A percentile compares a stretch with the other conserved stretches of the same genome.
Evolutionary conservation across 2,329 filamentous ascomycete species (phyloP).

Genomic region (Cladosporium halotolerans): DNA sequence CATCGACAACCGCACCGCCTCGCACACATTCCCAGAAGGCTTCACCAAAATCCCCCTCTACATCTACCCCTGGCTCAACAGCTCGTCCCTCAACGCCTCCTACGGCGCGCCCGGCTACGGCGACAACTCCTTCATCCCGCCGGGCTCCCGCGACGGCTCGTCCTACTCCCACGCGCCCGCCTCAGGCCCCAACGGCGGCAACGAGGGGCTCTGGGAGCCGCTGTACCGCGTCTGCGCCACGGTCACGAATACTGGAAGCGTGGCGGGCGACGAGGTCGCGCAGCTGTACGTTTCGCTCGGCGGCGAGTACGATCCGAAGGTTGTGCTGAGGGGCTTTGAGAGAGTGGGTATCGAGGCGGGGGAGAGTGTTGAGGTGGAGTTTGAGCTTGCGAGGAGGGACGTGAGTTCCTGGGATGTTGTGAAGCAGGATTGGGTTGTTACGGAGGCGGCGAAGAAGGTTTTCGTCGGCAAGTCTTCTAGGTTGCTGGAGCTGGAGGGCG

Average conservation of each 20-base stretch:
- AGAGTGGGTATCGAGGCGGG: conserved; percentile 65
- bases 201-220: conserved; percentile 59
- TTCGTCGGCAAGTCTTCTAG: conserved; percentile 54
- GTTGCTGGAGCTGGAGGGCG: conserved; percentile 37
- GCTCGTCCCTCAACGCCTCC: conserved; percentile 49
- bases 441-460: conserved; percentile 49
- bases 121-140: conserved; percentile 55
- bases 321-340: conserved; percentile 72
- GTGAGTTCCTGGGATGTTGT: conserved; percentile 75
- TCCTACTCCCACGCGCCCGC: conserved; percentile 55
- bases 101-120: conserved; percentile 56
- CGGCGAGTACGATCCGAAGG: conserved; percentile 59
- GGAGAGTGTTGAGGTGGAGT: conserved; percentile 57
- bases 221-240: conserved; percentile 61
- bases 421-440: conserved; percentile 74
- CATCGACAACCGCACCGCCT: conserved; percentile 50
- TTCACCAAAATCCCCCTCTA: conserved; percentile 49
- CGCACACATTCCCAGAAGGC: conserved; percentile 52
- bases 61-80: conserved; percentile 67
- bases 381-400: conserved; percentile 67
- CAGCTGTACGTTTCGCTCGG: conserved; percentile 75
- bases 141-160: conserved; percentile 48
- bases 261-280: conserved; percentile 60
- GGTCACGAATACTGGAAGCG: conserved; percentile 61
- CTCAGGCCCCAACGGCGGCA: conserved; percentile 57